Evolutionary conservation across 805 yeast genomes (phyloP), one percentile per base, ranked within the genome.

Genomic region (Teunomyces panamensis): DNA sequence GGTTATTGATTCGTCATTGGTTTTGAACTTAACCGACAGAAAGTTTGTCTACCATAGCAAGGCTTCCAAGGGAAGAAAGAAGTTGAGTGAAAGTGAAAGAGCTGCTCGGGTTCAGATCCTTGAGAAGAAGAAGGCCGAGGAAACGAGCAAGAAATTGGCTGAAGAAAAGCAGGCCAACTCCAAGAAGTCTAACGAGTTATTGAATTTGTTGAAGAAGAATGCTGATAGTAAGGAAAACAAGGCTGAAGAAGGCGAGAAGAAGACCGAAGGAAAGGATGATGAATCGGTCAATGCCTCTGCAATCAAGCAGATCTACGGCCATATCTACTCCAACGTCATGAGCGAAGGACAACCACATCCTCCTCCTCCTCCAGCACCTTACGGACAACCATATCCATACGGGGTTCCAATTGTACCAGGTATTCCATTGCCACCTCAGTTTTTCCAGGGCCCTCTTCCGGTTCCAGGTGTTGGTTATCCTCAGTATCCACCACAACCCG

Each of bases 41-140:
- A 96, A 92, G 63, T 80, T 88, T 57, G 81, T 87, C 34, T 87
- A 78, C 63, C 91, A 87, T 56, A 80, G 90, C 3, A 80, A 80
- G 57, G 85, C 87, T 9, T 81, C 90, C 2, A 66, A 68, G 52
- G 59, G 56, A 39, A 65, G 64, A 50, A 65, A 62, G 55, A 58
- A 68, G 5, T 55, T 69, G 49, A 52, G 55, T 14, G 55, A 51
- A 16, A 56, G 56, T 7, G 67, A 60, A 39, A 56, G 59, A 36
- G 43, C 42, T n/a, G 51, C 45, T 2, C 43, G 56, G 20, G 48
- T 49, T 7, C 30, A 42, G 30, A 27, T 14, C 14, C 49, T 36
- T 14, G 48, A 37, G 29, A 45, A 48, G 32, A 43, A 44, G 32
- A 13, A 26, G 33, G 35, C 42, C 20, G 45, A 44, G 28, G 43